Evolutionary conservation across 345 rosid species (phyloP).

Genomic region (Geranium rotundifolium): DNA sequence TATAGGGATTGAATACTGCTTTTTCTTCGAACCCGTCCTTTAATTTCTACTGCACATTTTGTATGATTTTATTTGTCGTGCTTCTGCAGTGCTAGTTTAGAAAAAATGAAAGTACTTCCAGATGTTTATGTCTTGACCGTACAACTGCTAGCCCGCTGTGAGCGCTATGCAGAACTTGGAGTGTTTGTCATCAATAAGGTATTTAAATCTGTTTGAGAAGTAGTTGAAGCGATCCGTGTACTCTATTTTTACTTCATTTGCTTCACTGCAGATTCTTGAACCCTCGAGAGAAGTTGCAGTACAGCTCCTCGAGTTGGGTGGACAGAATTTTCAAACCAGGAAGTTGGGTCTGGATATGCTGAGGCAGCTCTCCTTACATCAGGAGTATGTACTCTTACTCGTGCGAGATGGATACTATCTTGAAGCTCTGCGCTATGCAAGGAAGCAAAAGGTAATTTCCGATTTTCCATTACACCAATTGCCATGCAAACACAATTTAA

Average conservation of each 20-base stretch:
- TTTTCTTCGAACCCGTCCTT: not conserved
- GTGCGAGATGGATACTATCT: constrained; percentile 86
- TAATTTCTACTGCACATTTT: not conserved
- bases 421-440: constrained; percentile 78
- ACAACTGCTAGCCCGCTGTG: constrained; percentile 61
- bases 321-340: constrained; percentile 53
- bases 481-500: too few species aligned
- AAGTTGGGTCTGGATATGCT: constrained; percentile 90
- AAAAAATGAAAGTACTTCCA: constrained; percentile 67
- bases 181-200: constrained; percentile 78
- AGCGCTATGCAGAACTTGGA: constrained; percentile 67
- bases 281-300: constrained; percentile 94
- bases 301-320: constrained; percentile 73
- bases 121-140: constrained; percentile 59
- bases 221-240: not conserved
- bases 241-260: not conserved
- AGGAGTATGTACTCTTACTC: constrained; percentile 58
- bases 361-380: constrained; percentile 82
- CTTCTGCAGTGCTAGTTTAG: constrained; percentile 53
- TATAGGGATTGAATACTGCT: not conserved
- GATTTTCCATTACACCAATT: not conserved
- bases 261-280: constrained; percentile 59
- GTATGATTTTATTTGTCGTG: constrained; percentile 8
- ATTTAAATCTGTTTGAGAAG: constrained; percentile 5
- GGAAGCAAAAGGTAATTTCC: constrained; percentile 68